These are phyloP conservation scores for Aureococcus anophagefferens DNA, from an alignment of 108 stramenopile genomes.

Conservation along the genomic window DNA sequence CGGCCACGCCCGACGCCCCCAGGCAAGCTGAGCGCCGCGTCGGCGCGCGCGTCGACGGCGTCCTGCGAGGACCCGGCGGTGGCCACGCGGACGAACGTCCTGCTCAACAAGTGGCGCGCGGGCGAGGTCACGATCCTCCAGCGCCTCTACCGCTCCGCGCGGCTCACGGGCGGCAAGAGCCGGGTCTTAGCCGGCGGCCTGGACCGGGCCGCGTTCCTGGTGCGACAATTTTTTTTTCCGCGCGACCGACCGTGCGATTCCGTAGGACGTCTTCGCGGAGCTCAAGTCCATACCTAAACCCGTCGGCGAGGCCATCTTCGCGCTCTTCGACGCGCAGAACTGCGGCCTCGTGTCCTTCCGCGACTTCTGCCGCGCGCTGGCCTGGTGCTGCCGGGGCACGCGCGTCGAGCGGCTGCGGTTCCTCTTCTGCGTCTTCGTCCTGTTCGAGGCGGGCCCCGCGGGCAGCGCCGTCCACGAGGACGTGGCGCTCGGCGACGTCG, in stretches of 20 bases:
- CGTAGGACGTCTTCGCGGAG: background rate
- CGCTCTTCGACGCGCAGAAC: conserved; percentile 20
- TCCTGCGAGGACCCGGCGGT: too few relatives aligned
- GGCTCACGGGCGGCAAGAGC: conserved; percentile 8
- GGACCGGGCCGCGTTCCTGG: conserved; percentile 9
- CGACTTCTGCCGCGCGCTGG: conserved; percentile 32
- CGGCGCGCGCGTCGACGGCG: too few relatives aligned
- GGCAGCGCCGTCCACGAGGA: background rate
- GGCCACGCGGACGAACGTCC: conserved; percentile 18
- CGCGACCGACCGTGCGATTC: background rate
- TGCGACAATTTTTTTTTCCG: background rate
- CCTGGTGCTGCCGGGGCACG: conserved; percentile 22
- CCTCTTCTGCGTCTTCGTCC: conserved; percentile 18
- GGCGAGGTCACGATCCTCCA: conserved; percentile 21
- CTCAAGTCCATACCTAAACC: too few relatives aligned
- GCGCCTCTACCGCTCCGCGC: conserved; percentile 17
- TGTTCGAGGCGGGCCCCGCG: background rate
- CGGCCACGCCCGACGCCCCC: too few relatives aligned
- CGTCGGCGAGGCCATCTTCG: conserved; percentile 12
- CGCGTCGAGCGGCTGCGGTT: background rate
- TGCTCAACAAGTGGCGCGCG: conserved; percentile 27
- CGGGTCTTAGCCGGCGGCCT: too few relatives aligned
- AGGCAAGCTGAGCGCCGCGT: too few relatives aligned
- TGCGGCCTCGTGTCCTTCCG: conserved; percentile 21
- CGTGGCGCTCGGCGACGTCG: background rate